phyloP scores from a whole-genome alignment of 169 alveolate genomes.

The Plasmodium relictum region DNA sequence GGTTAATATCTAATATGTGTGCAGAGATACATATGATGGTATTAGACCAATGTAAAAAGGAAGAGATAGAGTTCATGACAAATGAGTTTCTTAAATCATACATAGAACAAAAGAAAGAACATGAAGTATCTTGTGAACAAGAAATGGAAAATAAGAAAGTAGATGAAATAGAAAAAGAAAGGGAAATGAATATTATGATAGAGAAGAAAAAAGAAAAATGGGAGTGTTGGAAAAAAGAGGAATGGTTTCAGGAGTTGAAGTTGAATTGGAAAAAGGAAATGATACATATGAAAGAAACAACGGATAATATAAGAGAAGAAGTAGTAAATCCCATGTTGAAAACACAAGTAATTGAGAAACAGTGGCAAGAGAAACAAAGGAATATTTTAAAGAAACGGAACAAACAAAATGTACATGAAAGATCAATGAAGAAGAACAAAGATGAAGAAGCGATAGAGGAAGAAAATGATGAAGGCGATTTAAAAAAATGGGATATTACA shows the following conservation, averaged over 20 bases:
- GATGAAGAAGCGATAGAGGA: too few species aligned
- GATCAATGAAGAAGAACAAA: too few species aligned
- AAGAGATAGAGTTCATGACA: background rate
- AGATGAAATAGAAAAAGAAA: background rate
- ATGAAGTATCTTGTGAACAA: background rate
- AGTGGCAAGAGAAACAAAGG: too few species aligned
- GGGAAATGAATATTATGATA: background rate
- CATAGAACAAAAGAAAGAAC: background rate
- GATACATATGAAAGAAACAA: too few species aligned
- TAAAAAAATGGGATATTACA: too few species aligned
- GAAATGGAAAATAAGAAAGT: background rate
- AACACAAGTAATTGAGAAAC: too few species aligned
- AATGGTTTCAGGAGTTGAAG: background rate
- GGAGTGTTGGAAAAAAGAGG: background rate
- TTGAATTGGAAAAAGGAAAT: background rate
- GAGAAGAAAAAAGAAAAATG: background rate
- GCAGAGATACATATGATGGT: background rate
- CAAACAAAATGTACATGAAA: too few species aligned
- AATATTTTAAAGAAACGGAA: too few species aligned
- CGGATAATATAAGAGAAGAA: too few species aligned
- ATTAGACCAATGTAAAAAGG: background rate
- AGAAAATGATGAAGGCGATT: too few species aligned
- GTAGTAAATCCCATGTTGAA: too few species aligned
- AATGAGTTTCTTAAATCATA: background rate
- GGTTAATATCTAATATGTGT: background rate